Base-by-base conservation (phyloP, 164 flowering plant genomes). In the Kalanchoe fedtschenkoi region DNA sequence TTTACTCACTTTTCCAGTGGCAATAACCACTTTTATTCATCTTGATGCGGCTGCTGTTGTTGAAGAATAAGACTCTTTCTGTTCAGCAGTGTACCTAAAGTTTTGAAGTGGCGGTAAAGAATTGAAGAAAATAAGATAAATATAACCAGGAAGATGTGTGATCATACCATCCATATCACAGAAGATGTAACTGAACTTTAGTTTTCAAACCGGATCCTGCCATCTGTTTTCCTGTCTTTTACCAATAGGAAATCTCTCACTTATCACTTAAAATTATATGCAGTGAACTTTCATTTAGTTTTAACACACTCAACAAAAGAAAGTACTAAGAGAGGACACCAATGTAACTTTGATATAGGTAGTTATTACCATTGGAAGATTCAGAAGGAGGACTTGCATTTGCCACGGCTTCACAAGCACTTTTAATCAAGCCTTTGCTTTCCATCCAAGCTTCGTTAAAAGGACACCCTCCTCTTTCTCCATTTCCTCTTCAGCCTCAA, bases 101-200 rank as follows among this genome's bases (percentile, higher is more conserved):
- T 62, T 65, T n/a, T 71, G 17, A 60, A 39, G 54, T 38, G 58
- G 65, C 4, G 32, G 38, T 63, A 37, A n/a, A 65, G 35, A 67
- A 69, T 44, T 35, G 22, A 51, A 60, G 10, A 43, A 26, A 26
- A 69, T 14, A n/a, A n/a, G n/a, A n/a, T n/a, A n/a, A n/a, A n/a
- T n/a, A n/a, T n/a, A n/a, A n/a, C 0, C n/a, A n/a, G 67, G 16
- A 1, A 37, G 16, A 29, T 16, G 38, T 21, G 21, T 26, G 39
- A 58, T 37, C 90, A 82, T 74, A 93, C 99, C 99, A 85, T 93
- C 99, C 97, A 93, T 84, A 69, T 93, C 97, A 59, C 93, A 91
- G 79, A 93, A 88, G 72, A 93, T 87, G 66, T 84, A 87, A 58
- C 66, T 79, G 79, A 80, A 93, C 68, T 86, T 93, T 61, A 96